A percentile compares a stretch with the other conserved stretches of the same genome.
phyloP scores from a whole-genome alignment of 805 yeast species.

The Nakazawaea anatomiae region DNA sequence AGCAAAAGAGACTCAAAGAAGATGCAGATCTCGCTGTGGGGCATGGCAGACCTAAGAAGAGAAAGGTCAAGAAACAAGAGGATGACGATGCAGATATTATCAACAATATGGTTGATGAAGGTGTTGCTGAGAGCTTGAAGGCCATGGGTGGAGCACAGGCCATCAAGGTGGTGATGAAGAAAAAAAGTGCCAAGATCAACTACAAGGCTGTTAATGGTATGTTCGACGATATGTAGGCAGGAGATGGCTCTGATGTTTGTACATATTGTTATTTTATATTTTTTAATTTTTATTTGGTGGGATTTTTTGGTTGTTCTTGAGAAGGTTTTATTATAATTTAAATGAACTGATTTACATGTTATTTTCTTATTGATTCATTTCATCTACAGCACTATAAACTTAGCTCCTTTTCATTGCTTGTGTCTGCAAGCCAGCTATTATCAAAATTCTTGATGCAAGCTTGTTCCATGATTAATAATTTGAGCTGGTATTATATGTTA shows the following conservation, averaged over 20 bases:
- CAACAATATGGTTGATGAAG: slow-evolving; percentile 18
- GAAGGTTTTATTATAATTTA: no score
- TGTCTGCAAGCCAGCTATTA: no score
- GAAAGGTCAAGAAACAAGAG: slow-evolving; percentile 21
- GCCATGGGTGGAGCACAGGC: slow-evolving; percentile 17
- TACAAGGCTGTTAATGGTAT: slow-evolving; percentile 70
- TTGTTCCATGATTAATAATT: no score
- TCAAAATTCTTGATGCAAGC: no score
- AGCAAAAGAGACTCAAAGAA: slow-evolving; percentile 70
- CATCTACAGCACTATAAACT: no score
- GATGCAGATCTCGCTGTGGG: slow-evolving; percentile 90
- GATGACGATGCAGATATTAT: slow-evolving; percentile 5
- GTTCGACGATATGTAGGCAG: slow-evolving; percentile 18
- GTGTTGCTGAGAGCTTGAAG: slow-evolving; percentile 32
- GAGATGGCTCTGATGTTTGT: background rate
- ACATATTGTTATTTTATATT: no score
- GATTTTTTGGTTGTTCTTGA: no score
- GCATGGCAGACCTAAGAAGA: slow-evolving; percentile 50
- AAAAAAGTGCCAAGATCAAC: slow-evolving; percentile 86
- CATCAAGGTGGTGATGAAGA: slow-evolving; percentile 60
- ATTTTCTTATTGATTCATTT: no score
- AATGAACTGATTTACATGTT: no score
- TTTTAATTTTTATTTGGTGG: background rate
- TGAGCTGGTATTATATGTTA: no score
- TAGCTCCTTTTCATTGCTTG: no score